Base-by-base conservation (phyloP, 2,329 filamentous ascomycete genomes). In the Zymoseptoria passerinii region DNA sequence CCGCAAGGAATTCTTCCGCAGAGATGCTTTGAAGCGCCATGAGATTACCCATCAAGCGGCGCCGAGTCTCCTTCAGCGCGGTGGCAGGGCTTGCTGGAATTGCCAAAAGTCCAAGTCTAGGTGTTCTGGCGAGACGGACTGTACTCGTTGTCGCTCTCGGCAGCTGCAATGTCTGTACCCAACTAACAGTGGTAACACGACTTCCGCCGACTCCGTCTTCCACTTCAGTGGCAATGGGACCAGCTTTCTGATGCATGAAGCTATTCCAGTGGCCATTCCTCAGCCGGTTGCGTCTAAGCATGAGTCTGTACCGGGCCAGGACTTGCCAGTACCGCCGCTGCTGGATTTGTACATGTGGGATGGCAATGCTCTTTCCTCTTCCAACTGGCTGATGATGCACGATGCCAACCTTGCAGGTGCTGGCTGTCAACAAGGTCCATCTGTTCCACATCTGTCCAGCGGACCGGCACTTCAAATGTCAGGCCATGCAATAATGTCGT, bases 61-160 rank as follows among this genome's bases (percentile, higher is more conserved):
- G 27, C 65, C 58, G 49, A 64, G 29, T 55, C 57, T 56, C 40
- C 58, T 55, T 20, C 61, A 64, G 16, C 59, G 61, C 28, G 67
- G 67, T 28, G 62, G 58, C 23, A 57, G 69, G 49, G 69, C 69
- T 4, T 71, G 69, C 58, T 57, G 61, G 28, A 58, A 62, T 52
- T 72, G 68, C 57, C 66, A 66, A 4, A 52, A 57, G 9, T 65
- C 68, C 28, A 69, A 70, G 28, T 65, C 70, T 8, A 64, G 64
- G 55, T 72, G 69, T 53, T 67, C 70, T 29, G 68, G 70, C 29
- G 65, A 63, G 8, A 54, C 59, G 10, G 61, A 58, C n/a, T 72
- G 70, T 35, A 54, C 54, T 1, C 61, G 69, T 20, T 71, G 70
- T 55, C 55, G 54, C 20, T 58, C 63, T 10, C 65, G 68, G 9